Percentiles rank a stretch among this genome's conserved stretches.
phyloP scores from a whole-genome alignment of 2,329 filamentous ascomycete genomes.

The Tolypocladium capitatum region DNA sequence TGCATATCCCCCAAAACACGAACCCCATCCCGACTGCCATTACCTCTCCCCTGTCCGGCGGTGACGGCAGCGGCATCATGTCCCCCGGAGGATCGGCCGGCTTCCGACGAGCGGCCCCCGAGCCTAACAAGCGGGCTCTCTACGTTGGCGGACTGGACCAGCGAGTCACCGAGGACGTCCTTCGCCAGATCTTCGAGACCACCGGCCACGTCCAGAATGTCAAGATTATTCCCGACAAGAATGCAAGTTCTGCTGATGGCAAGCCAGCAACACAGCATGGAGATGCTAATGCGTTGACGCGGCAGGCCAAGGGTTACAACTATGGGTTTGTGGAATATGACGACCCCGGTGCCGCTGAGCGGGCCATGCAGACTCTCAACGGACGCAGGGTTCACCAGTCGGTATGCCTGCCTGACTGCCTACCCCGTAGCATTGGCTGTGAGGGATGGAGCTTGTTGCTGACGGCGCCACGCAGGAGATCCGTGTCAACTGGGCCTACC shows the following conservation, averaged over 20 bases:
- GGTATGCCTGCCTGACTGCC: slow-evolving; percentile 32
- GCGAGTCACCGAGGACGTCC: slow-evolving; percentile 86
- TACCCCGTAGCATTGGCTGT: background rate
- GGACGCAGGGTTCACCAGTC: slow-evolving; percentile 90
- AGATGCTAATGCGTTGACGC: slow-evolving; percentile 2
- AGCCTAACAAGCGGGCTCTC: slow-evolving; percentile 95
- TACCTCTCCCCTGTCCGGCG: slow-evolving; percentile 68
- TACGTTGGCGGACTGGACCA: slow-evolving; percentile 94
- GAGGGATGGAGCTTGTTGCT: background rate
- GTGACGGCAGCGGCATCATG: slow-evolving; percentile 53
- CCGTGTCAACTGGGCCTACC: slow-evolving; percentile 98
- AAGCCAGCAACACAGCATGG: background rate
- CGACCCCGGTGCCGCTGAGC: slow-evolving; percentile 88
- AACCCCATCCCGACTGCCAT: slow-evolving; percentile 91
- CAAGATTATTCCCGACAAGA: slow-evolving; percentile 99
- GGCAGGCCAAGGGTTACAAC: slow-evolving; percentile 86
- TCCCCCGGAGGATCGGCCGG: slow-evolving; percentile 73
- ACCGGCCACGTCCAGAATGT: slow-evolving; percentile 97
- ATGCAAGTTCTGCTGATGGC: slow-evolving; percentile 48
- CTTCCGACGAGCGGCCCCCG: slow-evolving; percentile 82
- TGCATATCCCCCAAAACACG: slow-evolving; percentile 91
- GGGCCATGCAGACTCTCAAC: slow-evolving; percentile 94
- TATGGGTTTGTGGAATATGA: slow-evolving; percentile 99
- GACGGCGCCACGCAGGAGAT: slow-evolving; percentile 57
- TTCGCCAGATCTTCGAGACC: slow-evolving; percentile 97